Conservation (phyloP, 768 basidiomycete genomes). For the Tylopilus plumbeoviolaceoides region DNA sequence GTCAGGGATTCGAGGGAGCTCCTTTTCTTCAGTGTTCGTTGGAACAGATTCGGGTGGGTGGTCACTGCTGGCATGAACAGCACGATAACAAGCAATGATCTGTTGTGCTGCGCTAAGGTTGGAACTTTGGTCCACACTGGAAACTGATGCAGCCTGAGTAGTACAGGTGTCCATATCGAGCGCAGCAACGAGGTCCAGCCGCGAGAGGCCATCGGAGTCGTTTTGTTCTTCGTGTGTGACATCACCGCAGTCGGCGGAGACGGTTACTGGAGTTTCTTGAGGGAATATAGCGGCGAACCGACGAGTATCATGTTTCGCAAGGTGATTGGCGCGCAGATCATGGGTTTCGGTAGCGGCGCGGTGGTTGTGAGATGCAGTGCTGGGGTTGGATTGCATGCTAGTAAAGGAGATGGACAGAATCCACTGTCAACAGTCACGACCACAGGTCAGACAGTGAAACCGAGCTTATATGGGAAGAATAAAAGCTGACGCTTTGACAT, state of each 20-base stretch:
- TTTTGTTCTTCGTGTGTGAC: constrained; percentile 13
- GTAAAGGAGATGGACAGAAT: background rate
- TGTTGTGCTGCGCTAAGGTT: constrained; percentile 21
- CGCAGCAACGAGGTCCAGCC: constrained; percentile 9
- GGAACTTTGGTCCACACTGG: constrained; percentile 2
- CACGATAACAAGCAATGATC: constrained; percentile 18
- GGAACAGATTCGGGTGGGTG: background rate
- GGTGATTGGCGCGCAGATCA: background rate
- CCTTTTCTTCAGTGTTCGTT: constrained; percentile 14
- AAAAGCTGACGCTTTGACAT: constrained; percentile 24
- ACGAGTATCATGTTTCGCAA: constrained; percentile 20
- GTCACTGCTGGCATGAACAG: constrained; percentile 3
- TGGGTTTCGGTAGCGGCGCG: background rate
- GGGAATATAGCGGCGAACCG: constrained; percentile 26
- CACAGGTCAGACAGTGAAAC: background rate
- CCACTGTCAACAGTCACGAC: constrained; percentile 4
- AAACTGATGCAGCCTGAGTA: background rate
- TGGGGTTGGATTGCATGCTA: constrained; percentile 9
- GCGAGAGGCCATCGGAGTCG: constrained; percentile 5
- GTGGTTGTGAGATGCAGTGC: constrained; percentile 5
- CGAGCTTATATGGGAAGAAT: constrained; percentile 17
- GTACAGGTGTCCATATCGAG: background rate
- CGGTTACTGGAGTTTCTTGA: constrained; percentile 2
- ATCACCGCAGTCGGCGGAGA: too few relatives aligned
- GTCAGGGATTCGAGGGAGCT: constrained; percentile 16